A percentile compares a stretch with the other conserved stretches of the same genome.
phyloP scores from a whole-genome alignment of 2,329 filamentous ascomycete species.

The Chrysosporium keratinophilum region DNA sequence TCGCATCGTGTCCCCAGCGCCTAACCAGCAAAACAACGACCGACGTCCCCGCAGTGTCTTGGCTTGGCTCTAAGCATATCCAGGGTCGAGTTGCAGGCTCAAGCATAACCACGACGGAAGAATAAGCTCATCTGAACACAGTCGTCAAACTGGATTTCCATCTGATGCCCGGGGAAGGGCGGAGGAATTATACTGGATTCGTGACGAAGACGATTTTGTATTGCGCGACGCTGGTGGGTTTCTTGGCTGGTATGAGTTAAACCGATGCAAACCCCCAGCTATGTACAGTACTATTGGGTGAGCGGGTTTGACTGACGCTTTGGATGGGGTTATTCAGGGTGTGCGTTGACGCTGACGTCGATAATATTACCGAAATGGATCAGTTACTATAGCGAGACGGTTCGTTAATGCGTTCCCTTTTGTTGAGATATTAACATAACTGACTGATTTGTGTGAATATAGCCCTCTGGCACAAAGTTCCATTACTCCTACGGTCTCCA shows the following conservation, averaged over 20 bases:
- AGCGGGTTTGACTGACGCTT: background rate
- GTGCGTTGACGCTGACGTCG: slow-evolving; percentile 36
- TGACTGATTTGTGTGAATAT: background rate
- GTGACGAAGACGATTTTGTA: slow-evolving; percentile 43
- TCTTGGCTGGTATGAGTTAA: slow-evolving; percentile 32
- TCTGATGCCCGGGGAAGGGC: slow-evolving; percentile 33
- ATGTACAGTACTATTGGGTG: background rate
- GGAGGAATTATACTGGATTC: slow-evolving; percentile 40
- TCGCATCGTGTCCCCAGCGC: background rate
- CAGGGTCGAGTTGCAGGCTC: background rate
- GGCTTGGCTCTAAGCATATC: background rate
- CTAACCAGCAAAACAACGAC: background rate
- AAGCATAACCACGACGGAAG: too few species aligned
- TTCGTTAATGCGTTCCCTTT: slow-evolving; percentile 18
- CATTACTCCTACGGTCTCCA: slow-evolving; percentile 68
- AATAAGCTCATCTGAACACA: background rate
- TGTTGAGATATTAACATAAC: background rate
- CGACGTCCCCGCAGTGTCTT: too few species aligned
- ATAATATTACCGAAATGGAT: slow-evolving; percentile 42
- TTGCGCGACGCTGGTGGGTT: slow-evolving; percentile 34
- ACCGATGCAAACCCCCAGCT: background rate
- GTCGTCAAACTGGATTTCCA: slow-evolving; percentile 32
- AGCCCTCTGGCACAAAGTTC: slow-evolving; percentile 37
- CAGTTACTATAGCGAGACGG: slow-evolving; percentile 38
- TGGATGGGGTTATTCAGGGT: slow-evolving; percentile 24